Evolutionary conservation across 345 rosid species (phyloP).

Genomic region (Ricinus communis): DNA sequence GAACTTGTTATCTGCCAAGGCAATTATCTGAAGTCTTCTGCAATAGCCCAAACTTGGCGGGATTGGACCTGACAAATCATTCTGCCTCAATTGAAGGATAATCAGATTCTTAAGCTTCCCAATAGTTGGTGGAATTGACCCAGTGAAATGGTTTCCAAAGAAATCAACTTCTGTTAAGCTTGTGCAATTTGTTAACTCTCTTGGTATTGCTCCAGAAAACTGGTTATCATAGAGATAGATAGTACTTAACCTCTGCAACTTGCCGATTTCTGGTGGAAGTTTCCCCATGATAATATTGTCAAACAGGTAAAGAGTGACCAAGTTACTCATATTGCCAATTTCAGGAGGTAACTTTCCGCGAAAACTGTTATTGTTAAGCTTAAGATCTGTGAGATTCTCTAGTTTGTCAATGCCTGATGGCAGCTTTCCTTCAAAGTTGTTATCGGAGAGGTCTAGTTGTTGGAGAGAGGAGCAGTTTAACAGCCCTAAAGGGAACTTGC

Average conservation of each 20-base stretch:
- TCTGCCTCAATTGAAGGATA: constrained; percentile 79
- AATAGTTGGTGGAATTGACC: constrained; percentile 64
- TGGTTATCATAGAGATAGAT: constrained; percentile 71
- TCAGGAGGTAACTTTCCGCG: constrained; percentile 25
- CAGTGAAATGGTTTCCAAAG: constrained; percentile 67
- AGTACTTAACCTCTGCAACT: constrained; percentile 42
- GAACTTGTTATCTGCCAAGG: constrained; percentile 79
- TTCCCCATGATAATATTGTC: constrained; percentile 65
- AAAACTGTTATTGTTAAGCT: constrained; percentile 32
- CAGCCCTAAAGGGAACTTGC: constrained; percentile 58
- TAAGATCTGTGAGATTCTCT: constrained; percentile 32
- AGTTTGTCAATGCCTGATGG: constrained; percentile 59
- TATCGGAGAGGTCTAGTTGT: constrained; percentile 62
- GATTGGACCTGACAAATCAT: constrained; percentile 67
- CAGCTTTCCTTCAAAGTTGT: constrained; percentile 50
- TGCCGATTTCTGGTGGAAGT: constrained; percentile 69
- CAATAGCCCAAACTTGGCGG: constrained; percentile 88
- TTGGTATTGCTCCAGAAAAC: constrained; percentile 70
- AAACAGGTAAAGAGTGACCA: constrained; percentile 53
- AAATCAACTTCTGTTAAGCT: constrained; percentile 60
- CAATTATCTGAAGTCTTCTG: constrained; percentile 45
- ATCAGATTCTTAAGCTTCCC: constrained; percentile 67
- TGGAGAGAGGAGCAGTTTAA: constrained; percentile 57
- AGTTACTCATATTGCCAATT: constrained; percentile 61
- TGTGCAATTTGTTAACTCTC: constrained; percentile 73